A percentile compares a stretch with the other conserved stretches of the same genome.
Evolutionary conservation across 202 grass and related monocot genomes (phyloP).

Genomic region (Panicum hallii): DNA sequence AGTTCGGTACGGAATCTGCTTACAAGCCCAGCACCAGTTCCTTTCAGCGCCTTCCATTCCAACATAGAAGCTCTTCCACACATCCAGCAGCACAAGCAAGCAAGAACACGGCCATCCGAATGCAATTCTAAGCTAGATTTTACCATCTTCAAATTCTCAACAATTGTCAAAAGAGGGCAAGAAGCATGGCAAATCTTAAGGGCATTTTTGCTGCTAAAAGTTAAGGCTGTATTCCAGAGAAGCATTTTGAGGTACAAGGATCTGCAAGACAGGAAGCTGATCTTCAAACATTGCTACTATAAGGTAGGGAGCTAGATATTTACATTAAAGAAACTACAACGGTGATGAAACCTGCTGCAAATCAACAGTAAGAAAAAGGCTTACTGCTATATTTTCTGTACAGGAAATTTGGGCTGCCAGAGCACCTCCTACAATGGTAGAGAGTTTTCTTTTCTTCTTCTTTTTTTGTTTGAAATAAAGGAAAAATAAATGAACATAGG

Average conservation of each 20-base stretch:
- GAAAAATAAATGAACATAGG: background rate
- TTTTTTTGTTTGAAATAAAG: background rate
- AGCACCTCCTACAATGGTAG: background rate
- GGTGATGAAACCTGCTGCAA: constrained; percentile 8
- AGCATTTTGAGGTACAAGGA: constrained; percentile 30
- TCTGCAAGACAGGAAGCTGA: constrained; percentile 7
- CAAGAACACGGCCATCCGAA: background rate
- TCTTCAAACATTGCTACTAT: constrained; percentile 38
- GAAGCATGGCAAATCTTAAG: background rate
- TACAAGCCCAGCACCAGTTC: background rate
- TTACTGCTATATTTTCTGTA: constrained; percentile 58
- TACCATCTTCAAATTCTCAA: background rate
- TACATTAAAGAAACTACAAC: constrained; percentile 47
- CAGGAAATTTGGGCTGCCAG: constrained; percentile 38
- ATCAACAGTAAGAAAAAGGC: constrained; percentile 36
- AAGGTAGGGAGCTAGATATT: constrained; percentile 51
- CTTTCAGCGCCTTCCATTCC: background rate
- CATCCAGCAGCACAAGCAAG: constrained; percentile 39
- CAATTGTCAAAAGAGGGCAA: background rate
- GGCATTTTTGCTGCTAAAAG: constrained; percentile 13
- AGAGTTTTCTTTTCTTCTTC: background rate
- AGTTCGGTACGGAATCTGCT: background rate
- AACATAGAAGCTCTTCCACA: constrained; percentile 36
- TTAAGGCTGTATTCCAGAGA: constrained; percentile 18
- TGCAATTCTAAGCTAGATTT: background rate